Evolutionary conservation across 306 rosid species (phyloP).

Genomic region (Begonia loranthoides): DNA sequence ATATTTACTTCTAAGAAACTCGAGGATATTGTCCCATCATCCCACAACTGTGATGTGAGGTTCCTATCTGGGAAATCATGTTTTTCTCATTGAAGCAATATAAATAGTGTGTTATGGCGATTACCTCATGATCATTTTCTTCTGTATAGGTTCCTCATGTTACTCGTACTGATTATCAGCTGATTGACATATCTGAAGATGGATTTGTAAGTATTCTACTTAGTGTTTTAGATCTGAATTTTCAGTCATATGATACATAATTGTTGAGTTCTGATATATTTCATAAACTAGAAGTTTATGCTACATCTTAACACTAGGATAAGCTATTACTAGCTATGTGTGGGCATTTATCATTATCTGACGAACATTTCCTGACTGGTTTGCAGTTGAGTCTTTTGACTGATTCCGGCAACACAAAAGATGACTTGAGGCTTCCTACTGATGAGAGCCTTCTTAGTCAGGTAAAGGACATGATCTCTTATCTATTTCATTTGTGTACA

Average conservation of each 20-base stretch:
- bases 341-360: background rate
- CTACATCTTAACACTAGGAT: too few species aligned
- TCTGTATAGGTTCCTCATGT: conserved; percentile 65
- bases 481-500: too few species aligned
- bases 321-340: too few species aligned
- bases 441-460: conserved; percentile 17
- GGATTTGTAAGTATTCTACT: conserved; percentile 45
- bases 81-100: too few species aligned
- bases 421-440: conserved; percentile 21
- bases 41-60: conserved; percentile 79
- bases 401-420: conserved; percentile 19
- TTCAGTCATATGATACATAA: background rate
- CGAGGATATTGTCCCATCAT: conserved; percentile 83
- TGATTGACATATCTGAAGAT: conserved; percentile 76
- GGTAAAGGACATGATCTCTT: conserved; percentile 8
- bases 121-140: background rate
- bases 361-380: background rate
- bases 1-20: conserved; percentile 73
- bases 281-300: too few species aligned
- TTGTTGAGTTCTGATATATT: too few species aligned
- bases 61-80: background rate
- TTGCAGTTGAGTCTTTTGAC: conserved; percentile 20
- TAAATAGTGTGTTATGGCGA: too few species aligned
- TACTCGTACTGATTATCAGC: conserved; percentile 75
- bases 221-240: too few species aligned